Evolutionary conservation across 257 asterid genomes (phyloP).

Genomic region (Cruciata laevipes): DNA sequence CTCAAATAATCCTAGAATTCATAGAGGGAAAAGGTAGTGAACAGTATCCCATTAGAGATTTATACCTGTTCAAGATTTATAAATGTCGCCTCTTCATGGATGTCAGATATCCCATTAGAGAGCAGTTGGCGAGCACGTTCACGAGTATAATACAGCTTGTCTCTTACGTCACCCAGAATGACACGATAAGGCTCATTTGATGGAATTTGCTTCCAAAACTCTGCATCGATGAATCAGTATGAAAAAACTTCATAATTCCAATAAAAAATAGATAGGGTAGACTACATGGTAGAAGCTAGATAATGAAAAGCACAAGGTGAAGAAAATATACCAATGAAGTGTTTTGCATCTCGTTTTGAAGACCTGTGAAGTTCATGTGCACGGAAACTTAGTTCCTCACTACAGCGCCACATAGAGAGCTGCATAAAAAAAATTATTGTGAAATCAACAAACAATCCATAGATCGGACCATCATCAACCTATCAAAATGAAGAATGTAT

Average conservation of each 20-base stretch:
- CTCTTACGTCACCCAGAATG: conserved; percentile 90
- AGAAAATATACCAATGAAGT: conserved; percentile 55
- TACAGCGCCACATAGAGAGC: conserved; percentile 99
- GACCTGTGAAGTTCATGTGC: conserved; percentile 65
- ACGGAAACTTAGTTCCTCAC: conserved; percentile 69
- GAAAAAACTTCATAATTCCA: neutral
- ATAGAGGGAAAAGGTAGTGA: neutral
- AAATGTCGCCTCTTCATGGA: conserved; percentile 66
- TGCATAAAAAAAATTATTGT: conserved; percentile 23
- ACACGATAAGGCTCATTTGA: conserved; percentile 89
- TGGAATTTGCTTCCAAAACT: conserved; percentile 93
- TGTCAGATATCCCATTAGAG: conserved; percentile 56
- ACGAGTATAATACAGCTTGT: conserved; percentile 79
- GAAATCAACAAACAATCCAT: neutral
- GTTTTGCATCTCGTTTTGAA: conserved; percentile 75
- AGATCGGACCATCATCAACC: neutral
- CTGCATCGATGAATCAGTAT: conserved; percentile 31
- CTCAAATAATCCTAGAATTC: neutral
- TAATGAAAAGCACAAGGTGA: too few species aligned
- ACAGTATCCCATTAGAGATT: too few species aligned
- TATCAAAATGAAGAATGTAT: neutral
- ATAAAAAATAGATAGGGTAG: too few species aligned
- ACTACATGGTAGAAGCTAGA: too few species aligned
- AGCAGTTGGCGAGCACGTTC: conserved; percentile 89
- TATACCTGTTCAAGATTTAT: conserved; percentile 65